These are phyloP conservation scores for Jaapia argillacea DNA, from an alignment of 768 basidiomycete genomes.

Conservation along the genomic window DNA sequence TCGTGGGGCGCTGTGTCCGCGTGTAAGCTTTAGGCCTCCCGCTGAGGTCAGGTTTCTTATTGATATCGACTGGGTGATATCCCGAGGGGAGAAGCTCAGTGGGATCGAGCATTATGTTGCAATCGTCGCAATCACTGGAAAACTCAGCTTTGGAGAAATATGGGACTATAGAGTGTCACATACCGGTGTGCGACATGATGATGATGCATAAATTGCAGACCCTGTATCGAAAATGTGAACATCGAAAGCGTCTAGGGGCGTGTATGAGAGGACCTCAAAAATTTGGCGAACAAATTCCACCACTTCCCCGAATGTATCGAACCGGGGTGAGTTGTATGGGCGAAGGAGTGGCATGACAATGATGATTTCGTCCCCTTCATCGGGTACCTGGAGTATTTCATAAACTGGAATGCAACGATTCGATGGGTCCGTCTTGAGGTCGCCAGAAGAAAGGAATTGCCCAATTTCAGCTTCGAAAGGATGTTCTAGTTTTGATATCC, in stretches of 20 bases:
- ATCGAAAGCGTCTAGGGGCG: not conserved
- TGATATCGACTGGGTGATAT: conserved; percentile 6
- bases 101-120: conserved; percentile 13
- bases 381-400: conserved; percentile 12
- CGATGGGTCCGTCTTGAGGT: conserved; percentile 11
- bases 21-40: conserved; percentile 5
- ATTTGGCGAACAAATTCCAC: conserved; percentile 22
- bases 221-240: conserved; percentile 11
- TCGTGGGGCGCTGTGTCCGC: conserved; percentile 14
- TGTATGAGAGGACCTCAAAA: conserved; percentile 19
- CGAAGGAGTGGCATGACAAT: conserved; percentile 26
- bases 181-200: conserved; percentile 28
- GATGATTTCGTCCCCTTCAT: conserved; percentile 5
- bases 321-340: conserved; percentile 14
- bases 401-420: conserved; percentile 17
- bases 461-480: conserved; percentile 17
- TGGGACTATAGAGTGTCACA: not conserved
- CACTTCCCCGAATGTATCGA: conserved; percentile 23
- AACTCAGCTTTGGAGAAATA: not conserved
- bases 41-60: conserved; percentile 1
- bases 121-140: conserved; percentile 5
- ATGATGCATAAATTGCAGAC: conserved; percentile 26
- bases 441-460: conserved; percentile 2
- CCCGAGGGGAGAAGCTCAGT: not conserved
- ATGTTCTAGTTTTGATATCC: conserved; percentile 6